A percentile compares a stretch with the other conserved stretches of the same genome.
Evolutionary conservation across 2,329 filamentous ascomycete species (phyloP).

Genomic region (Colletotrichum neosansevieriae): DNA sequence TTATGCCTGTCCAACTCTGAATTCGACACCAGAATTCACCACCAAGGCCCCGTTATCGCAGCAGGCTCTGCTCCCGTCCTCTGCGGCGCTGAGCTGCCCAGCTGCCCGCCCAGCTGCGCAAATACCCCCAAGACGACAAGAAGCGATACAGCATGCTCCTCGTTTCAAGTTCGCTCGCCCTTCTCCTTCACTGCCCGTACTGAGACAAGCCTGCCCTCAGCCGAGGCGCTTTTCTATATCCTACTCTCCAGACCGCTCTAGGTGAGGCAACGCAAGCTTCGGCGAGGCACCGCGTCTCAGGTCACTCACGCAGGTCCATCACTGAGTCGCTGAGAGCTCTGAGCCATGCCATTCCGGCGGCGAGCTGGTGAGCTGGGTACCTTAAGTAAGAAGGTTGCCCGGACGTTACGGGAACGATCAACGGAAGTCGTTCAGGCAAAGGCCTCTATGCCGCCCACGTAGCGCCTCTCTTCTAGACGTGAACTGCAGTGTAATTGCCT

Average conservation of each 20-base stretch:
- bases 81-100: not conserved
- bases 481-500: not conserved
- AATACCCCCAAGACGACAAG: not conserved
- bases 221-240: conserved; percentile 4
- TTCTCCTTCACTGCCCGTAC: not conserved
- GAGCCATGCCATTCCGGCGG: not conserved
- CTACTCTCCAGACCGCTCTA: not conserved
- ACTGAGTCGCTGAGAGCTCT: conserved; percentile 3
- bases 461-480: not conserved
- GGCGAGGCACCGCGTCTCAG: not conserved
- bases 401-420: too few species aligned
- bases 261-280: conserved; percentile 1
- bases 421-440: too few species aligned
- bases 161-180: not conserved
- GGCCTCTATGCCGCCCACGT: too few species aligned
- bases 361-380: not conserved
- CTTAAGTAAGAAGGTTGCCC: too few species aligned
- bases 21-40: conserved; percentile 15
- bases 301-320: not conserved
- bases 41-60: conserved; percentile 37
- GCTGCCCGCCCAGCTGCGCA: too few species aligned
- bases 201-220: not conserved
- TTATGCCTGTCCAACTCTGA: not conserved
- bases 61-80: not conserved
- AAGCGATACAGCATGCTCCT: not conserved